A percentile compares a stretch with the other conserved stretches of the same genome.
Conservation (phyloP, 2,329 filamentous ascomycete genomes). For the Aspergillus sp. region DNA sequence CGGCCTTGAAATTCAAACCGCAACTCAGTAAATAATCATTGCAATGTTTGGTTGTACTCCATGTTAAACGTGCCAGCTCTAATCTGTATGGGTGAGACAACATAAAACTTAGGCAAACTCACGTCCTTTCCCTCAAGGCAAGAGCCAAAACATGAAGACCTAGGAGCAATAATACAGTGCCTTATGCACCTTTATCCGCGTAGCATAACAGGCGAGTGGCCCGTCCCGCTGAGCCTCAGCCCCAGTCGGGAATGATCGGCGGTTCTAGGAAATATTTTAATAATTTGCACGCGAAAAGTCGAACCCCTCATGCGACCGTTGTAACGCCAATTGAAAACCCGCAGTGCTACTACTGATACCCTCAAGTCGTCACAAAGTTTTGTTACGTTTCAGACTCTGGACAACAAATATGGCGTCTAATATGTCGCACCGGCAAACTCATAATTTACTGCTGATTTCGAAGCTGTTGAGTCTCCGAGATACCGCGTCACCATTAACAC, state of each 20-base stretch:
- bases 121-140: no score
- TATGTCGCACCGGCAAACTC: conserved; percentile 71
- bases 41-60: no score
- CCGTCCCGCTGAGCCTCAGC: conserved; percentile 41
- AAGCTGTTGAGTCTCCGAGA: conserved; percentile 80
- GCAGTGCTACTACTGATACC: conserved; percentile 5
- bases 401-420: conserved; percentile 38
- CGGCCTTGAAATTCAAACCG: no score
- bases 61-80: no score
- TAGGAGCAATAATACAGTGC: no score
- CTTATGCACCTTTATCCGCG: no score
- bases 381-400: neutral
- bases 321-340: conserved; percentile 19
- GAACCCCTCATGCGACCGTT: conserved; percentile 21
- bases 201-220: conserved; percentile 21
- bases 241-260: conserved; percentile 27
- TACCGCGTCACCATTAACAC: conserved; percentile 80
- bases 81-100: no score
- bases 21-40: no score
- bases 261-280: conserved; percentile 36
- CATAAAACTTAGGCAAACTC: no score
- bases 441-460: conserved; percentile 81
- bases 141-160: no score
- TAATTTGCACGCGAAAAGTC: conserved; percentile 27
- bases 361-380: neutral